phyloP scores from a whole-genome alignment of 163 green algal species.

The Chlorella variabilis region DNA sequence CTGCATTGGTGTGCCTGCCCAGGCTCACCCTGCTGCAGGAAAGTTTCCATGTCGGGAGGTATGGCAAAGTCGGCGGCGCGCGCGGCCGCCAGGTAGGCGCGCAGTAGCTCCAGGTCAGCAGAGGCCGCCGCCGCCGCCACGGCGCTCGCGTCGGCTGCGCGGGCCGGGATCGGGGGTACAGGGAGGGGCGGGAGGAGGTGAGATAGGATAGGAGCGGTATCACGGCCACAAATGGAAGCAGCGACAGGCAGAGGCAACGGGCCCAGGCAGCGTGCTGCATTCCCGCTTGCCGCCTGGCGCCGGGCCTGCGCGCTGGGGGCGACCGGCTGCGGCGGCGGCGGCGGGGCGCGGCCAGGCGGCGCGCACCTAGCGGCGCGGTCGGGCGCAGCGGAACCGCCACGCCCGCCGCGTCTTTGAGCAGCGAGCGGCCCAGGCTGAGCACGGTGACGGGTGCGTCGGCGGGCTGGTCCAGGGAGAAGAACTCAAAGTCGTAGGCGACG shows the following conservation, averaged over 20 bases:
- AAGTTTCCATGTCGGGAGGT: neutral
- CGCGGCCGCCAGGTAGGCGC: conserved; percentile 59
- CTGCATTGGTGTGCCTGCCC: too few species aligned
- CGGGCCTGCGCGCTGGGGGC: too few species aligned
- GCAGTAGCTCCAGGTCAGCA: conserved; percentile 50
- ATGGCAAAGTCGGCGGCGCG: conserved; percentile 48
- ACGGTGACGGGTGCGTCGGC: conserved; percentile 64
- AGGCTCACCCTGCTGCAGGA: conserved; percentile 38
- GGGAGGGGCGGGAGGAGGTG: neutral
- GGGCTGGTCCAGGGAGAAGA: conserved; percentile 69
- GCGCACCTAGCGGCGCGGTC: conserved; percentile 7
- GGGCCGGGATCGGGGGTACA: neutral
- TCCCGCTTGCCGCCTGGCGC: too few species aligned
- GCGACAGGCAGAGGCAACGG: too few species aligned
- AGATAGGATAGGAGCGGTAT: too few species aligned
- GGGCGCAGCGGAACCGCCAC: conserved; percentile 33
- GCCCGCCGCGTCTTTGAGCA: conserved; percentile 46
- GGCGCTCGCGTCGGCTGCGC: conserved; percentile 14
- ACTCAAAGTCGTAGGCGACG: conserved; percentile 78
- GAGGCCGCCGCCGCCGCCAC: neutral
- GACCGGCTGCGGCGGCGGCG: too few species aligned
- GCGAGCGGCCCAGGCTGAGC: conserved; percentile 54
- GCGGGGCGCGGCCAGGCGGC: too few species aligned
- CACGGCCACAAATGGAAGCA: too few species aligned
- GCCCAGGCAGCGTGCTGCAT: too few species aligned